Evolutionary conservation across 345 rosid genomes (phyloP).

Genomic region (Cardamine occulta): DNA sequence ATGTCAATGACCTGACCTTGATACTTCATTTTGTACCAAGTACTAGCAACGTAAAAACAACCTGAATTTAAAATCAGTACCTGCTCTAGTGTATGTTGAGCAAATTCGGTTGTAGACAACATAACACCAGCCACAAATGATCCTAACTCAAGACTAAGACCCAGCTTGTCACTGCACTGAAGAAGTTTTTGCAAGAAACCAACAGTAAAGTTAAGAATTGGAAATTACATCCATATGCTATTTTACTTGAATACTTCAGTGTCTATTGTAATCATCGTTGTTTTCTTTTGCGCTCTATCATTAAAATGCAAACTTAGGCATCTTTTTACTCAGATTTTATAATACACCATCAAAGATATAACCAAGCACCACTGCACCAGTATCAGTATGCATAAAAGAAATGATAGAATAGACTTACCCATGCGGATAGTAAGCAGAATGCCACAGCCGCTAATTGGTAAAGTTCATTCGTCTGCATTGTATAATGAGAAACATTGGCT

Average conservation of each 20-base stretch:
- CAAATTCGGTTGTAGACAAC: constrained; percentile 96
- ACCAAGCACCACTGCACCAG: not conserved
- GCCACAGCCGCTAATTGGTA: constrained; percentile 99
- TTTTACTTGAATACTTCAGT: not conserved
- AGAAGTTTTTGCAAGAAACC: constrained; percentile 45
- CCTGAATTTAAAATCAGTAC: constrained; percentile 48
- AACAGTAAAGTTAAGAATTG: constrained; percentile 16
- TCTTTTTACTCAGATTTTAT: not conserved
- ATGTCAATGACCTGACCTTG: constrained; percentile 6
- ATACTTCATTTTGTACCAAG: constrained; percentile 1
- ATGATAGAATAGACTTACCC: constrained; percentile 66
- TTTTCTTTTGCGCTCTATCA: constrained; percentile 7
- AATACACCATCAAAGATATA: constrained; percentile 4
- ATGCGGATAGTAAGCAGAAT: constrained; percentile 96
- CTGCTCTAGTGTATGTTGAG: constrained; percentile 97
- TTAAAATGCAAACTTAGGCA: not conserved
- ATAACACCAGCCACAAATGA: constrained; percentile 99
- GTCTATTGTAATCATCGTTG: constrained; percentile 4
- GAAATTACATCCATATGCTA: constrained; percentile 4
- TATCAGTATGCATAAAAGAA: constrained; percentile 2
- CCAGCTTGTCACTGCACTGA: constrained; percentile 99
- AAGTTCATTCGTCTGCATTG: constrained; percentile 89
- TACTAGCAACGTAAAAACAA: not conserved
- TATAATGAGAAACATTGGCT: constrained; percentile 36
- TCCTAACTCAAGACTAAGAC: constrained; percentile 99